Evolutionary conservation across 2,329 filamentous ascomycete genomes (phyloP).

Genomic region (Claviceps sp.): DNA sequence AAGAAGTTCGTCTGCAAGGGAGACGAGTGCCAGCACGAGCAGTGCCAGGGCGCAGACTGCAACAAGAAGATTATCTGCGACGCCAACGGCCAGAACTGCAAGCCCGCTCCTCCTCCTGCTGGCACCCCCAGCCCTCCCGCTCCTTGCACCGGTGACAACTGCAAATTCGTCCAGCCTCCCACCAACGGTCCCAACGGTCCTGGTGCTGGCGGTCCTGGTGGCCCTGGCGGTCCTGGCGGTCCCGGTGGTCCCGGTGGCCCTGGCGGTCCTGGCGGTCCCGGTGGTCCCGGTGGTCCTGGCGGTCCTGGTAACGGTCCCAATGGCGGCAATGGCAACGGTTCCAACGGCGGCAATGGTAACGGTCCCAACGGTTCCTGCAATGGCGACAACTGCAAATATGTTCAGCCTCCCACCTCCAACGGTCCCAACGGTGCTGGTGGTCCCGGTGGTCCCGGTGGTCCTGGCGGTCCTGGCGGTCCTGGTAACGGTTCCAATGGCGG

Average conservation of each 20-base stretch:
- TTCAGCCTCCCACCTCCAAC: neutral
- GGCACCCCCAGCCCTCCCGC: neutral
- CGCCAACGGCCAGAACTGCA: conserved; percentile 9
- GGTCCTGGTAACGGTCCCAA: neutral
- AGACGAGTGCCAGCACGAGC: conserved; percentile 17
- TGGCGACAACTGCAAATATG: neutral
- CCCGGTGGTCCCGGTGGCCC: neutral
- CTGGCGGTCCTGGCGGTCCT: neutral
- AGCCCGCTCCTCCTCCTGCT: conserved; percentile 6
- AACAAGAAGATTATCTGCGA: conserved; percentile 16
- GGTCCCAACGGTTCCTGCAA: neutral
- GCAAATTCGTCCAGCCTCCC: neutral
- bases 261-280: neutral
- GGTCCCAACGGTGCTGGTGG: neutral
- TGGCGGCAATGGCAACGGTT: neutral
- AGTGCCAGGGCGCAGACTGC: conserved; percentile 18
- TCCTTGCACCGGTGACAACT: conserved; percentile 4
- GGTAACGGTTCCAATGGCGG: neutral
- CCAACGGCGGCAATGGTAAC: neutral
- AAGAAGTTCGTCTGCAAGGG: conserved; percentile 21
- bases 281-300: no score
- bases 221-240: neutral
- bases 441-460: neutral
- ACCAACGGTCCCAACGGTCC: conserved; percentile 1
- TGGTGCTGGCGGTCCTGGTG: neutral